Base-by-base conservation (phyloP, 257 asterid genomes). In the Fraxinus quadrangulata region DNA sequence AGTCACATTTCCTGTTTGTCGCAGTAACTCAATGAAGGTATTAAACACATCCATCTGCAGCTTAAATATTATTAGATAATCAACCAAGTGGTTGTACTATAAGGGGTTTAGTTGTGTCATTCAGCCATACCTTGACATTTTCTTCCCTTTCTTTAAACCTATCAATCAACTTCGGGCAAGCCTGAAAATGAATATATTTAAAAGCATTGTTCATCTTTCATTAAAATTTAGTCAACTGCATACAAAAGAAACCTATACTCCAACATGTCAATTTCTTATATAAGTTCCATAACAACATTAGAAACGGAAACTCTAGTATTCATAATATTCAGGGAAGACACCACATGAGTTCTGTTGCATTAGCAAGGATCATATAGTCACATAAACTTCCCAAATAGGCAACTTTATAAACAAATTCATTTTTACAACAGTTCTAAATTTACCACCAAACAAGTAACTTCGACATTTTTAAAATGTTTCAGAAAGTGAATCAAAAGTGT, bases 91-190 rank as follows among this genome's bases (percentile, higher is more conserved):
- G 65, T 39, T 59, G 14, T 73, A 37, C 72, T 51, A 13, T 5
- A 69, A 61, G 74, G 37, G 66, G 37, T 56, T 59, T 47, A 63
- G 59, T 37, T 68, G 24, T 5, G 40, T 68, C 12, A 31, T 33
- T 76, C 67, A 77, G 47, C 16, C 86, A 56, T 88, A 93, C 99
- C 99, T 96, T 96, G 76, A 93, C 99, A 71, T 96, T 96, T 82
- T 96, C 99, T 83, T 96, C 99, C 86, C 99, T 89, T 88, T 96
- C 99, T 87, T 89, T 96, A 83, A 96, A 96, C 80, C 99, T 88
- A 77, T 96, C 98, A 75, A 96, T 96, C 89, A 96, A 82, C 91
- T 92, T 96, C 33, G 99, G 99, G 76, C 99, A 96, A 79, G 99
- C 98, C 99, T 96, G 92, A 71, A 82, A 79, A 80, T 63, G 71